A percentile compares a stretch with the other conserved stretches of the same genome.
Conservation (phyloP, 2,329 filamentous ascomycete genomes). For the Fusarium nanum region DNA sequence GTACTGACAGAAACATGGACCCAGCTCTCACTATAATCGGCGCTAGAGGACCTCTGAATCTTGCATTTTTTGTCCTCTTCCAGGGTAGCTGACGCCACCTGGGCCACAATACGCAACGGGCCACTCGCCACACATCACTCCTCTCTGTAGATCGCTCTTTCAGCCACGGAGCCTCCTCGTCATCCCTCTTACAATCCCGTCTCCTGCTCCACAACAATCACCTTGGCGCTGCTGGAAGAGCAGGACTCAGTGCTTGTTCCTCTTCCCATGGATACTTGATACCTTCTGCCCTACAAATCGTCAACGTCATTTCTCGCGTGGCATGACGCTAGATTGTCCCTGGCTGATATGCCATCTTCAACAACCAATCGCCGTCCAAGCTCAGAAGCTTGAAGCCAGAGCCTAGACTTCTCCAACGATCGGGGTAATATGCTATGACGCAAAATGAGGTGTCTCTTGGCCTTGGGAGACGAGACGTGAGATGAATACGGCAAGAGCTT, state of each 20-base stretch:
- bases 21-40: not conserved
- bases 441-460: conserved; percentile 38
- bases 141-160: conserved; percentile 16
- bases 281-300: conserved; percentile 34
- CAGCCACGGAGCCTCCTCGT: conserved; percentile 41
- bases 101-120: conserved; percentile 12
- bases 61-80: conserved; percentile 15
- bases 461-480: not conserved
- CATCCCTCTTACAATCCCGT: conserved; percentile 19
- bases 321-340: conserved; percentile 42
- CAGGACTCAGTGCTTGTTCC: conserved; percentile 23
- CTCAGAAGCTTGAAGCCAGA: conserved; percentile 9
- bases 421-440: conserved; percentile 42
- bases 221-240: conserved; percentile 36
- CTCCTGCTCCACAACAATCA: conserved; percentile 33
- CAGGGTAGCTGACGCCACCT: conserved; percentile 33
- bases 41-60: conserved; percentile 5
- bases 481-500: conserved; percentile 11
- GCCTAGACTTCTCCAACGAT: conserved; percentile 23
- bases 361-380: conserved; percentile 25
- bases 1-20: conserved; percentile 10
- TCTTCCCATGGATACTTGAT: not conserved
- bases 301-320: conserved; percentile 42
- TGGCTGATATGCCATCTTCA: conserved; percentile 13
- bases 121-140: conserved; percentile 37